Evolutionary conservation across 2,329 filamentous ascomycete species (phyloP), one percentile per base, ranked within the genome.

Genomic region (Dothistroma pini): DNA sequence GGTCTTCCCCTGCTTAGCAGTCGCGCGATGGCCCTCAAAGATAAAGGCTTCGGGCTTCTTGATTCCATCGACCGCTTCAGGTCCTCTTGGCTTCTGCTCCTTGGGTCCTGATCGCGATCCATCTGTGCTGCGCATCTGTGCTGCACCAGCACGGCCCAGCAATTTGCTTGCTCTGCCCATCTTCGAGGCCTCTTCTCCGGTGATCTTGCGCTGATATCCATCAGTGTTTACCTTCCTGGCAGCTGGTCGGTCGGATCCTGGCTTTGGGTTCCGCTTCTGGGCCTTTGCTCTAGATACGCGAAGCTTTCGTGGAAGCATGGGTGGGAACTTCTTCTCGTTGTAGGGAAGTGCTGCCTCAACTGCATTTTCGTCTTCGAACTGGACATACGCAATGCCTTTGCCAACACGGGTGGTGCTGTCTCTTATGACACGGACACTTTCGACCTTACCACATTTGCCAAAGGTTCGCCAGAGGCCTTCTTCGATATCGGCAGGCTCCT

Each of bases 371-470:
- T 97, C 91, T 80, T 88, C 69, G 77, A 99, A 99, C 73, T 99
- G 95, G 16, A 99, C 93, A 71, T 99, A 99, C 64, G 96, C 96
- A 72, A 99, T 91, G 4, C 95, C 95, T 75, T 99, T 99, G 71
- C 95, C 92, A 32, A 99, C 91, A 54, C 96, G 86, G 8, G 96
- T 99, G 68, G 89, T 89, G 64, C 90, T 82, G 72, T 99, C 95
- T 58, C 95, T 87, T 55, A 97, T 85, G 21, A 99, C 92, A 35
- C 95, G 89, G 38, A 99, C 96, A 72, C 88, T 96, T 77, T 99
- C 93, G 12, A 99, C 90, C 66, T 84, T 89, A 67, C 93, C 93
- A 63, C 84, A 87, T 73, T 89, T 85, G 62, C 82, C 79, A 71
- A 96, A 96, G 21, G 89, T 87, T 51, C 87, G 84, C 92, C 92